A percentile compares a stretch with the other conserved stretches of the same genome.
phyloP scores from a whole-genome alignment of 805 yeast species.

The Dipodascus albidus region DNA sequence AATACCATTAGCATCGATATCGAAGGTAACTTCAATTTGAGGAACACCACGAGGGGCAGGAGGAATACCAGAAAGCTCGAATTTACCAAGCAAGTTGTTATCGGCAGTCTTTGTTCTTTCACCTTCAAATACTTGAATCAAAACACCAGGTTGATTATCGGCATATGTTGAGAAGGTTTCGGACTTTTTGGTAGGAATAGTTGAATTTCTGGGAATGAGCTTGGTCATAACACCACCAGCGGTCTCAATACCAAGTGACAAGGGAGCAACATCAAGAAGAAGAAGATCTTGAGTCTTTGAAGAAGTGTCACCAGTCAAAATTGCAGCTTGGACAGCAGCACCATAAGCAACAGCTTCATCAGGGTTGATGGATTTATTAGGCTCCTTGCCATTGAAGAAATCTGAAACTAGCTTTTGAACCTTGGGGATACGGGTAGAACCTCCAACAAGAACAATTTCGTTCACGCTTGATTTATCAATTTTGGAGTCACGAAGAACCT shows the following conservation, averaged over 20 bases:
- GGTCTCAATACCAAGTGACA: slow-evolving; percentile 91
- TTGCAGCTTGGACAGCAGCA: slow-evolving; percentile 97
- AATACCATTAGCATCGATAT: slow-evolving; percentile 92
- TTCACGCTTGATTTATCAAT: slow-evolving; percentile 76
- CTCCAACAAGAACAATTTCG: slow-evolving; percentile 91
- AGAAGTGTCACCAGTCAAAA: slow-evolving; percentile 87
- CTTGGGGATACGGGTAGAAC: slow-evolving; percentile 95
- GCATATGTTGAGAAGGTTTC: slow-evolving; percentile 91
- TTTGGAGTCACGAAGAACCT: slow-evolving; percentile 80
- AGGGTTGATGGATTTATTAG: slow-evolving; percentile 90
- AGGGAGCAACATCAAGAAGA: slow-evolving; percentile 90
- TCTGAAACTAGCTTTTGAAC: slow-evolving; percentile 89
- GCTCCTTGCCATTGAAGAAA: slow-evolving; percentile 93
- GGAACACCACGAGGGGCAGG: slow-evolving; percentile 98
- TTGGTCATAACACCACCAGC: slow-evolving; percentile 98
- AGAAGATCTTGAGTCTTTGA: slow-evolving; percentile 89
- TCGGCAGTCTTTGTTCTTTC: slow-evolving; percentile 90
- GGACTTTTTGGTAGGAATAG: slow-evolving; percentile 91
- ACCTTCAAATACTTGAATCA: slow-evolving; percentile 93
- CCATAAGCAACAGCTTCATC: slow-evolving; percentile 99
- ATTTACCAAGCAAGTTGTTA: slow-evolving; percentile 89
- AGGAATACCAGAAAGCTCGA: slow-evolving; percentile 87
- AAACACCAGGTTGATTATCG: slow-evolving; percentile 94
- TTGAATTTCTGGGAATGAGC: slow-evolving; percentile 92
- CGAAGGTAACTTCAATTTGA: slow-evolving; percentile 91